phyloP scores from a whole-genome alignment of 495 filamentous ascomycete genomes.

The Xylaria scruposa region DNA sequence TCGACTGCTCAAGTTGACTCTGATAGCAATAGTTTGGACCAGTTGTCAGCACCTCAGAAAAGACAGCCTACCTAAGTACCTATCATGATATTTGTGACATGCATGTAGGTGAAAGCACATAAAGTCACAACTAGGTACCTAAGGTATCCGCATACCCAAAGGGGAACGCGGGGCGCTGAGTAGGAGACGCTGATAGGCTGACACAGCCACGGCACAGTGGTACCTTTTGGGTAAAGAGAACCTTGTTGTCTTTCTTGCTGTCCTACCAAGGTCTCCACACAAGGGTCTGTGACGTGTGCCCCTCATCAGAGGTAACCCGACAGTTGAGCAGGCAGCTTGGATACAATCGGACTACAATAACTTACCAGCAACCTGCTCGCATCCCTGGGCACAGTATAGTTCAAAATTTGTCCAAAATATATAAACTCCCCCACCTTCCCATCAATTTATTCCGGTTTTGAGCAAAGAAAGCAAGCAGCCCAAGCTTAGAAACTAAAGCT shows the following conservation, averaged over 20 bases:
- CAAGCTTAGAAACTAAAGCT: neutral
- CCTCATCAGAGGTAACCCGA: neutral
- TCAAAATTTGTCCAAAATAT: neutral
- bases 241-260: neutral
- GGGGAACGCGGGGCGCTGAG: conserved; percentile 14
- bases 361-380: neutral
- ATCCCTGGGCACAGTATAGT: neutral
- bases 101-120: neutral
- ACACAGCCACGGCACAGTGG: no score
- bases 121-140: neutral
- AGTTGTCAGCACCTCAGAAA: neutral
- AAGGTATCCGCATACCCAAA: conserved; percentile 15
- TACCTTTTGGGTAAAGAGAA: neutral
- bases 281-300: neutral
- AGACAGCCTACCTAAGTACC: neutral
- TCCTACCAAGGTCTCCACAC: neutral
- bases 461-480: neutral
- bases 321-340: neutral
- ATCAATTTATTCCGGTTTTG: neutral
- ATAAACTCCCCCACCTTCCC: neutral
- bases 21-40: neutral
- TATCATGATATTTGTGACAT: neutral
- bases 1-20: neutral
- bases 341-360: neutral
- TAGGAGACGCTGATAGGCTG: conserved; percentile 20